Percentiles rank a stretch among this genome's conserved stretches.
phyloP scores from a whole-genome alignment of 768 basidiomycete genomes.

The Boletus coccyginus region DNA sequence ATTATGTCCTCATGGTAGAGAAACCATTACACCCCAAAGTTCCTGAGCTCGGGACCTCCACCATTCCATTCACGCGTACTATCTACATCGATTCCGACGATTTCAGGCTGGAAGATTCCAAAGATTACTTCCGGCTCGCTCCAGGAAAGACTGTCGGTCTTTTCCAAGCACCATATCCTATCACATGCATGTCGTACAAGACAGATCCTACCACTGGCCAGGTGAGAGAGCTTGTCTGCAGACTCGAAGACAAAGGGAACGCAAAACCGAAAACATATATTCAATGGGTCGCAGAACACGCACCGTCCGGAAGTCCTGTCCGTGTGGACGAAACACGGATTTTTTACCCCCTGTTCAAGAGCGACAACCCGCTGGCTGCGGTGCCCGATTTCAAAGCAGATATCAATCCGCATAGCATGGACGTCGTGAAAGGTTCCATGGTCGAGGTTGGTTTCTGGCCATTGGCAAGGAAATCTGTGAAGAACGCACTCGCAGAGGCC shows the following conservation, averaged over 20 bases:
- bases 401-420: conserved; percentile 77
- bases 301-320: conserved; percentile 76
- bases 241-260: conserved; percentile 65
- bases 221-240: conserved; percentile 77
- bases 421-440: conserved; percentile 77
- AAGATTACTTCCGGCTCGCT: conserved; percentile 96
- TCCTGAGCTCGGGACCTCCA: conserved; percentile 77
- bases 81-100: conserved; percentile 93
- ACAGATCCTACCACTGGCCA: conserved; percentile 68
- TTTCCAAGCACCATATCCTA: conserved; percentile 88
- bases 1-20: conserved; percentile 77
- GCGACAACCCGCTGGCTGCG: conserved; percentile 74
- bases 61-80: conserved; percentile 81
- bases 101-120: conserved; percentile 87
- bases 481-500: conserved; percentile 65
- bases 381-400: conserved; percentile 79
- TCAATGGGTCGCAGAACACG: conserved; percentile 94
- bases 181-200: conserved; percentile 90
- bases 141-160: conserved; percentile 97
- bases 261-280: conserved; percentile 93
- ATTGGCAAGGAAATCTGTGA: conserved; percentile 66
- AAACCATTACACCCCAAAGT: conserved; percentile 95
- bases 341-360: conserved; percentile 93
- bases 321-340: conserved; percentile 84
- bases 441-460: conserved; percentile 89